Base-by-base conservation (phyloP, 257 asterid species). In the Fraxinus americana region DNA sequence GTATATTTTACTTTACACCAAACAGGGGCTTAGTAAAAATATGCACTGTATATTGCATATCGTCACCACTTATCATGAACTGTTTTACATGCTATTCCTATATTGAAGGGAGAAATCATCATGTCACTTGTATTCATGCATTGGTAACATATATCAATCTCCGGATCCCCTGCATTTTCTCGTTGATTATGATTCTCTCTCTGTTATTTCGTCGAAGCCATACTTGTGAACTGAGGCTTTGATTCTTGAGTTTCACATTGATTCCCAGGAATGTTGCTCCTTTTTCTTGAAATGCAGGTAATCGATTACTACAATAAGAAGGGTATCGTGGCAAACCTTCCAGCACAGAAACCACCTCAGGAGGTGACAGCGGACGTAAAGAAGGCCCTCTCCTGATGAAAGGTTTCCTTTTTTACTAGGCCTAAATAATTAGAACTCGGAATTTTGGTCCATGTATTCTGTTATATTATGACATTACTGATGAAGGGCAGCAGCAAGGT, bases 261-360 rank as follows among this genome's bases (percentile, higher is more conserved):
- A 23, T 63, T 45, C 4, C 14, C 6, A 13, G 19, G 54, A 13
- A 45, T 11, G n/a, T 45, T 14, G 17, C 57, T 48, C n/a, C 35
- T 63, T 63, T 13, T 63, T 63, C 36, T 25, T 1, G 4, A 63
- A 71, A 19, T 80, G 71, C 91, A 93, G 97, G 96, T 91, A 10
- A 84, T 90, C 43, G 89, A 85, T 68, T 90, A 91, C 82, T 91
- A 91, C 68, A 81, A 73, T 27, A 88, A 76, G 79, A 91, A 87
- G 86, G 92, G 94, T 50, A 50, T 84, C 9, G 90, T 87, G 75
- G 92, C 91, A 1, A 87, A 86, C 85, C 94, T 93, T 73, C 92
- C 88, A 3, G 96, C 96, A 12, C 96, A 92, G 80, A 92, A 89
- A 84, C 85, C 88, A 38, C 96, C 92, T 17, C 88, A 86, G 71